phyloP scores from a whole-genome alignment of 2,329 filamentous ascomycete species.

The Torrubiellomyces zombiae region DNA sequence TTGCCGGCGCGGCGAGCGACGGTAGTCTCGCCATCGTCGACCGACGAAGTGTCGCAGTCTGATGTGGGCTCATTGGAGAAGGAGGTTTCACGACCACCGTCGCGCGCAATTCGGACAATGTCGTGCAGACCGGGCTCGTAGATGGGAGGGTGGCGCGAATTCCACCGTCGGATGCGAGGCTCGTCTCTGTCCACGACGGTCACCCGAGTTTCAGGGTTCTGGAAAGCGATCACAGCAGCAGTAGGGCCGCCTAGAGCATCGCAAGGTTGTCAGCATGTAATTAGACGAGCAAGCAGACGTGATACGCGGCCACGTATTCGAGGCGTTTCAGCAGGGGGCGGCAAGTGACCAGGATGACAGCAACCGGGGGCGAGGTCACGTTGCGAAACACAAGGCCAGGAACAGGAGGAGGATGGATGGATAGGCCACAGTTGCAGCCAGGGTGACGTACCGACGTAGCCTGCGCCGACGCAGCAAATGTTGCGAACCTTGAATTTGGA shows the following conservation, averaged over 20 bases:
- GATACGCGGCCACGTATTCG: too few species aligned
- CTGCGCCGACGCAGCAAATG: conserved; percentile 60
- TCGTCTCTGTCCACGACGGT: conserved; percentile 59
- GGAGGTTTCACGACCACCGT: conserved; percentile 31
- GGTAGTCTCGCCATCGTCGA: conserved; percentile 14
- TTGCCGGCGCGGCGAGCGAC: conserved; percentile 39
- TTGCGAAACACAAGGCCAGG: too few species aligned
- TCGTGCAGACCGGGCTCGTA: conserved; percentile 57
- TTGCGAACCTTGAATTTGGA: conserved; percentile 27
- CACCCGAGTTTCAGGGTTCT: conserved; percentile 54
- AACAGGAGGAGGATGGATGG: too few species aligned
- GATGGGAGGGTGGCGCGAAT: conserved; percentile 56
- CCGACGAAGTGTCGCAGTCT: conserved; percentile 14
- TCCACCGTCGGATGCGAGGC: conserved; percentile 53
- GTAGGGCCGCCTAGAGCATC: conserved; percentile 47
- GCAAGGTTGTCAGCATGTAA: too few species aligned
- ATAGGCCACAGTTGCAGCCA: too few species aligned
- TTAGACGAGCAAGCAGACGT: too few species aligned
- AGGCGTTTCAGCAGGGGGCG: too few species aligned
- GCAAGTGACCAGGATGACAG: too few species aligned
- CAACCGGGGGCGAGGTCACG: too few species aligned
- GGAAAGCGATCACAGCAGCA: conserved; percentile 55
- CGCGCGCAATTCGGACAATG: conserved; percentile 47
- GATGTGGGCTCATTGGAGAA: conserved; percentile 21
- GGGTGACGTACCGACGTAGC: conserved; percentile 50